Evolutionary conservation across 495 filamentous ascomycete species (phyloP).

Genomic region (Jackrogersella minutella): DNA sequence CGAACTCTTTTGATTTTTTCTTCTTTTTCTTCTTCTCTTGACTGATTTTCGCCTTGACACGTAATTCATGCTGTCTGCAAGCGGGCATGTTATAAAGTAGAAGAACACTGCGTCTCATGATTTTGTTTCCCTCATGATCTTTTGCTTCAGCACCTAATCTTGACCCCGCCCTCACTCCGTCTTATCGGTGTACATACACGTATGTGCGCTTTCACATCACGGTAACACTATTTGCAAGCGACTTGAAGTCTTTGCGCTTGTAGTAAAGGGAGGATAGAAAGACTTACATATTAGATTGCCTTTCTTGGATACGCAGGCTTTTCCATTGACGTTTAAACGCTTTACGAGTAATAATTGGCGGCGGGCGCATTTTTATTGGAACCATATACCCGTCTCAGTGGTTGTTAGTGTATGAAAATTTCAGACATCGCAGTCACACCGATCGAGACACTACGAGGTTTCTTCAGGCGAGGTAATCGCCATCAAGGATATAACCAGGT

Average conservation of each 20-base stretch:
- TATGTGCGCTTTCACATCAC: conserved; percentile 22
- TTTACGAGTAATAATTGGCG: neutral
- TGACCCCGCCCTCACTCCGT: neutral
- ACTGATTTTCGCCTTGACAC: conserved; percentile 9
- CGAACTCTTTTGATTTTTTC: neutral
- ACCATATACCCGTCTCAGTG: conserved; percentile 3
- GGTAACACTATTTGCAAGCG: conserved; percentile 55
- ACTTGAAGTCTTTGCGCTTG: conserved; percentile 71
- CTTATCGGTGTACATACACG: conserved; percentile 2
- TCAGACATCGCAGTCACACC: conserved; percentile 8
- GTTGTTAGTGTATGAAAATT: conserved; percentile 21
- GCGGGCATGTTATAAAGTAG: neutral
- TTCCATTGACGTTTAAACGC: neutral
- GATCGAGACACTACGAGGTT: conserved; percentile 26
- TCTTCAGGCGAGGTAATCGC: conserved; percentile 21
- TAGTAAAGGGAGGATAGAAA: conserved; percentile 60
- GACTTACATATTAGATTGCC: conserved; percentile 49
- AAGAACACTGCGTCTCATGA: neutral
- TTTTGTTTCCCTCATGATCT: neutral
- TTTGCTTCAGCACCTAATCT: neutral
- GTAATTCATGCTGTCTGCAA: neutral
- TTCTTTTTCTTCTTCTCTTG: neutral
- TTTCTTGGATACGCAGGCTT: conserved; percentile 11
- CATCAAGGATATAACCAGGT: conserved; percentile 29
- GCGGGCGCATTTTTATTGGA: conserved; percentile 2